These are phyloP conservation scores for Paxillus rubicundulus DNA, from an alignment of 768 basidiomycete species.

Conservation along the genomic window DNA sequence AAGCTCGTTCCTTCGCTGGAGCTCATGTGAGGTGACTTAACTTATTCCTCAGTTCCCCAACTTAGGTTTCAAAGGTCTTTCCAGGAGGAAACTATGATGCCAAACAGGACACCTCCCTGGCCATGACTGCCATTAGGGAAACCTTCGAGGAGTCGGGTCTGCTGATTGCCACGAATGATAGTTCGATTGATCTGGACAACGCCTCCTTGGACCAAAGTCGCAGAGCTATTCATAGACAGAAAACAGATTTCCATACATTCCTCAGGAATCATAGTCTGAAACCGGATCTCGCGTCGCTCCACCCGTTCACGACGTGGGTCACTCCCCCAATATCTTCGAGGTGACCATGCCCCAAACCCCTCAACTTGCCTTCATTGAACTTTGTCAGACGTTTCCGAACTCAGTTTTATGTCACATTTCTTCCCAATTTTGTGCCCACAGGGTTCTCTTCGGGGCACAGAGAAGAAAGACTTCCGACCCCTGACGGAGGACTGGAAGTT, in stretches of 20 bases:
- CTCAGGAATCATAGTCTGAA: slow-evolving; percentile 44
- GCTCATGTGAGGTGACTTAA: slow-evolving; percentile 49
- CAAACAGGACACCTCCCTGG: slow-evolving; percentile 54
- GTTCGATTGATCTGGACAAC: slow-evolving; percentile 27
- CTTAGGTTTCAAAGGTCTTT: slow-evolving; percentile 52
- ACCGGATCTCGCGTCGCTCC: slow-evolving; percentile 44
- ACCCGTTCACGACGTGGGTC: slow-evolving; percentile 77
- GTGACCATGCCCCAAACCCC: slow-evolving; percentile 28
- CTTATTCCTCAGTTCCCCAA: neutral
- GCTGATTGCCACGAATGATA: slow-evolving; percentile 48
- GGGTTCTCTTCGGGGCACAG: slow-evolving; percentile 54
- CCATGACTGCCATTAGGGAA: slow-evolving; percentile 68
- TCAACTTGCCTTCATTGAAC: slow-evolving; percentile 2
- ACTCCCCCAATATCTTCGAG: slow-evolving; percentile 56
- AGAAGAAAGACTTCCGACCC: slow-evolving; percentile 59
- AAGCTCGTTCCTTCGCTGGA: slow-evolving; percentile 61
- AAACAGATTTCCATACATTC: slow-evolving; percentile 50
- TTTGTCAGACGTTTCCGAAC: slow-evolving; percentile 64
- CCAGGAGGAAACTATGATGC: slow-evolving; percentile 71
- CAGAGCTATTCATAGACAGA: slow-evolving; percentile 52
- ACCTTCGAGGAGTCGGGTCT: slow-evolving; percentile 77
- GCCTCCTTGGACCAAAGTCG: slow-evolving; percentile 51
- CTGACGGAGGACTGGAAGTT: slow-evolving; percentile 70
- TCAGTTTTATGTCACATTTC: slow-evolving; percentile 66
- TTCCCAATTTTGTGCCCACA: slow-evolving; percentile 41